Conservation (phyloP, 2,329 filamentous ascomycete genomes). For the Alternaria alternata region DNA sequence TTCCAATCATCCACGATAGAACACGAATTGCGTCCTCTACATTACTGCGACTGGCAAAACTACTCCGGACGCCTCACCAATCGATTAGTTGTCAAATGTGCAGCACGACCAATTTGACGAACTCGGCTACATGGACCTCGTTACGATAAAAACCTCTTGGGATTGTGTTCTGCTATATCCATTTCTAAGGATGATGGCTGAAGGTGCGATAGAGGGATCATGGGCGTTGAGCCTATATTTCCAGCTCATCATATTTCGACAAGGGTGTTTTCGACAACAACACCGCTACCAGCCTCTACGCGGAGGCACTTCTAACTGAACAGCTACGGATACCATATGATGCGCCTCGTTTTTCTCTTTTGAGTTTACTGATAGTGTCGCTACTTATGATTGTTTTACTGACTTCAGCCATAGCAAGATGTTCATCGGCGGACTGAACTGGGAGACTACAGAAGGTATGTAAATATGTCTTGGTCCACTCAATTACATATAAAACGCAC, state of each 20-base stretch:
- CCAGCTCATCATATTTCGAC: not conserved
- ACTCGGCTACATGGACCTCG: not conserved
- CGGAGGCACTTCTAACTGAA: not conserved
- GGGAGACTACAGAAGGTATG: slow-evolving; percentile 98
- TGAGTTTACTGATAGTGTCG: not conserved
- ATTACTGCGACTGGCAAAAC: not conserved
- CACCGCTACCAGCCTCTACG: not conserved
- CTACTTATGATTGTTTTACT: slow-evolving; percentile 17
- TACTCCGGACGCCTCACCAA: not conserved
- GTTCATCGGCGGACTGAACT: slow-evolving; percentile 99
- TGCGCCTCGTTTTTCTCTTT: slow-evolving; percentile 16
- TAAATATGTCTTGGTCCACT: slow-evolving; percentile 20
- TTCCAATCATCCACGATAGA: slow-evolving; percentile 1
- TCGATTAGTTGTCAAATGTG: not conserved
- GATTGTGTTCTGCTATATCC: not conserved
- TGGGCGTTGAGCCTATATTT: not conserved
- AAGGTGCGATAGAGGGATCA: not conserved
- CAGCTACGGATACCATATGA: slow-evolving; percentile 10
- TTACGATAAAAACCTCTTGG: not conserved
- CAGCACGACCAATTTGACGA: not conserved
- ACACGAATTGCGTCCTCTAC: not conserved
- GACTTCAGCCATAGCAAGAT: slow-evolving; percentile 76
- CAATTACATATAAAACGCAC: not conserved
- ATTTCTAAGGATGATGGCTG: not conserved
- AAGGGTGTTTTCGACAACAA: not conserved